phyloP scores from a whole-genome alignment of 1,284 basidiomycete species.

The Ustilago cynodontis region DNA sequence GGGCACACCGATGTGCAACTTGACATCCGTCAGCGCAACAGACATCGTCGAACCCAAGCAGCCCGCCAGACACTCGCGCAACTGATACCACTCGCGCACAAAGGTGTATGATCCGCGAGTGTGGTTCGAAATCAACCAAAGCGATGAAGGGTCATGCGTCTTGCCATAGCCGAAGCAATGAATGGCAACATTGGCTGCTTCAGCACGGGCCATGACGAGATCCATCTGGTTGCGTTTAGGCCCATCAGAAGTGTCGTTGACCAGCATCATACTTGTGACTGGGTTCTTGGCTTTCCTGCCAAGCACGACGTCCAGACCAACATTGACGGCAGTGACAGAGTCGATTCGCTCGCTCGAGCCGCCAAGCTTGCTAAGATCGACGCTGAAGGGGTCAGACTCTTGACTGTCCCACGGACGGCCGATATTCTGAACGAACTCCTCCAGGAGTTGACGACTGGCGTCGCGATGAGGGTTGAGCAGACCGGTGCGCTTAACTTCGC shows the following conservation, averaged over 20 bases:
- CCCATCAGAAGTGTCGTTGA: conserved; percentile 89
- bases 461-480: conserved; percentile 56
- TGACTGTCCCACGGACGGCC: conserved; percentile 58
- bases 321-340: conserved; percentile 63
- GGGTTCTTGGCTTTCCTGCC: conserved; percentile 92
- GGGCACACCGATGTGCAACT: conserved; percentile 61
- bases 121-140: conserved; percentile 98
- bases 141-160: conserved; percentile 94
- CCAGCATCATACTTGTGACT: conserved; percentile 87
- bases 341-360: conserved; percentile 62
- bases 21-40: conserved; percentile 61
- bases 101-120: conserved; percentile 93
- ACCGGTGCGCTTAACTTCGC: conserved; percentile 58
- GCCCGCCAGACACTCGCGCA: conserved; percentile 63
- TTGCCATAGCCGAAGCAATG: conserved; percentile 97
- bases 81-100: conserved; percentile 65
- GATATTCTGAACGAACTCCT: conserved; percentile 57
- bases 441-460: conserved; percentile 43
- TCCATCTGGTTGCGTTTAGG: conserved; percentile 98
- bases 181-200: conserved; percentile 94
- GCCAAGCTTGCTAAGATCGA: conserved; percentile 57
- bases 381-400: conserved; percentile 55
- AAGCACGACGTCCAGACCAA: conserved; percentile 83
- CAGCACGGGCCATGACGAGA: conserved; percentile 91
- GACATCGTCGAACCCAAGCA: conserved; percentile 66